Percentiles rank a stretch among this genome's conserved stretches.
Evolutionary conservation across 2,329 filamentous ascomycete species (phyloP).

Genomic region (Raffaelea ambrosiae): DNA sequence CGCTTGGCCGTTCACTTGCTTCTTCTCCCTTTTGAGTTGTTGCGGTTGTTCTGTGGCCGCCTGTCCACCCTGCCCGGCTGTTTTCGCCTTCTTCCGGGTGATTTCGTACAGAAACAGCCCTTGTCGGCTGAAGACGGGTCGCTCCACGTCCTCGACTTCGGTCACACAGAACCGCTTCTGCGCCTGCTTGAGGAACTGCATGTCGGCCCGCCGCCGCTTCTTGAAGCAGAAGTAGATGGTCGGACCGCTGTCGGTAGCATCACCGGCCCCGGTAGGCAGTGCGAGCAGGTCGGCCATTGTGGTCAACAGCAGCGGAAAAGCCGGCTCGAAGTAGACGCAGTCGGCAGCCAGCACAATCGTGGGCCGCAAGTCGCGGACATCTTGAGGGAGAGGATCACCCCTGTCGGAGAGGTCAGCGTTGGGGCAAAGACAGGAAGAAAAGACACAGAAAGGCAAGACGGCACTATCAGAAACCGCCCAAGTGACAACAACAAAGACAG

Average conservation of each 20-base stretch:
- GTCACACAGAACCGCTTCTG: slow-evolving; percentile 57
- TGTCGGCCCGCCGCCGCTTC: slow-evolving; percentile 73
- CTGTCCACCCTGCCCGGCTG: not conserved
- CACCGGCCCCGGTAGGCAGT: slow-evolving; percentile 36
- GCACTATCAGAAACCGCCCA: not conserved
- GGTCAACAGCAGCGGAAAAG: slow-evolving; percentile 76
- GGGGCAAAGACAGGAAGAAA: not conserved
- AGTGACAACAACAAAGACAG: not conserved
- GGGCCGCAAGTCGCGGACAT: slow-evolving; percentile 50
- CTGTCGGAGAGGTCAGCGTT: slow-evolving; percentile 24
- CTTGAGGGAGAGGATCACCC: slow-evolving; percentile 50
- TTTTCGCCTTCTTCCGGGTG: slow-evolving; percentile 24
- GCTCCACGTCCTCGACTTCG: slow-evolving; percentile 54
- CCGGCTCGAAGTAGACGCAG: slow-evolving; percentile 94
- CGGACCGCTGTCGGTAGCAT: slow-evolving; percentile 19
- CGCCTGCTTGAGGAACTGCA: slow-evolving; percentile 65
- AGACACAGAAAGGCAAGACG: not conserved
- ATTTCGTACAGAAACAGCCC: slow-evolving; percentile 55
- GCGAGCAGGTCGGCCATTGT: slow-evolving; percentile 69
- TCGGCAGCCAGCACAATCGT: slow-evolving; percentile 88
- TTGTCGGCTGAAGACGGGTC: slow-evolving; percentile 46
- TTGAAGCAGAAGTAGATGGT: slow-evolving; percentile 85
- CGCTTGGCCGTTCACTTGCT: not conserved
- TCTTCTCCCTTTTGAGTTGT: too few species aligned
- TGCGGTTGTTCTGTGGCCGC: not conserved